Percentiles rank a stretch among this genome's conserved stretches.
These are phyloP conservation scores for Hagleromyces aurorensis DNA, from an alignment of 805 yeast species.

Conservation along the genomic window DNA sequence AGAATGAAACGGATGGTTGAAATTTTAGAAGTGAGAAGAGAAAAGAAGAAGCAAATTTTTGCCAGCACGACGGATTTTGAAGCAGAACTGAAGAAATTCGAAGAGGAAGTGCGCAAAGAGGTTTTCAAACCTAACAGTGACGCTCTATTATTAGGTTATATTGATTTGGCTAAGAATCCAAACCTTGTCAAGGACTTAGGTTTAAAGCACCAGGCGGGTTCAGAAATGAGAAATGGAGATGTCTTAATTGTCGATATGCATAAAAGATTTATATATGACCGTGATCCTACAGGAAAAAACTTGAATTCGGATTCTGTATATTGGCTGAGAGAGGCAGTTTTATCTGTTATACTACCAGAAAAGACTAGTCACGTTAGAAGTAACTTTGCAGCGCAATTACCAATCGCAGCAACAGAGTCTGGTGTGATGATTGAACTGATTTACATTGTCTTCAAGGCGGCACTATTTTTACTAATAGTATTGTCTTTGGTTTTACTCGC, in stretches of 20 bases:
- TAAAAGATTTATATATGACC: conserved; percentile 30
- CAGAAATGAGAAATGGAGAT: conserved; percentile 44
- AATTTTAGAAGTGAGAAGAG: conserved; percentile 32
- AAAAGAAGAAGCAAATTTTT: conserved; percentile 38
- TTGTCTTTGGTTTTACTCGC: no score
- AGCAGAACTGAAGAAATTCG: conserved; percentile 37
- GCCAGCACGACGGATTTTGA: conserved; percentile 37
- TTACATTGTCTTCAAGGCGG: no score
- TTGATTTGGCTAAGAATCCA: conserved; percentile 40
- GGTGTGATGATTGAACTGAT: no score
- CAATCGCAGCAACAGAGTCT: no score
- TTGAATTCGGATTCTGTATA: conserved; percentile 32
- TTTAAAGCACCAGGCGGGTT: conserved; percentile 14
- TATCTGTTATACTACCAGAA: conserved; percentile 33
- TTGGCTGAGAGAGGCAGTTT: conserved; percentile 33
- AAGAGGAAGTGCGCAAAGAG: conserved; percentile 41
- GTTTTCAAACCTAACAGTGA: conserved; percentile 39
- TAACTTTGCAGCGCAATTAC: no score
- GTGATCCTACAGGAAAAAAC: conserved; percentile 31
- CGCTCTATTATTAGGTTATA: conserved; percentile 39
- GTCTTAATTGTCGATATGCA: conserved; percentile 41
- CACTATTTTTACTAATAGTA: no score
- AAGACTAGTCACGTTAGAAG: no score
- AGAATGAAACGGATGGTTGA: conserved; percentile 37
- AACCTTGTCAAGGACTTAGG: conserved; percentile 24